Base-by-base conservation (phyloP, 495 filamentous ascomycete genomes). In the Daldinia bambusicola region DNA sequence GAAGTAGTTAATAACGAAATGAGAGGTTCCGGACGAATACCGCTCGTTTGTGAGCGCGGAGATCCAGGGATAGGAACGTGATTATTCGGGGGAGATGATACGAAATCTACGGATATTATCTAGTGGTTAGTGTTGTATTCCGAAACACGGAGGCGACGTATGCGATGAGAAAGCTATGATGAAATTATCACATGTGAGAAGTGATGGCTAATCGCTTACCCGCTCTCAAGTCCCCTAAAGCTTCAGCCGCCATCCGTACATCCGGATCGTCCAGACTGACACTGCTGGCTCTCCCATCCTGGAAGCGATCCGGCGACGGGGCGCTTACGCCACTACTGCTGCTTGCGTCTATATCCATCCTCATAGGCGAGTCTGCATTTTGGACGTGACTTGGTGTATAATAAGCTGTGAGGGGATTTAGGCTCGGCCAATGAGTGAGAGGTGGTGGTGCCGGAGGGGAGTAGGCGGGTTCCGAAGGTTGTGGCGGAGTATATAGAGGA, bases 241-340 rank as follows among this genome's bases (percentile, higher is more conserved):
- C 93, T 80, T 97, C 93, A 34, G 93, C 94, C 31, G 93, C 94
- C 75, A 90, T 83, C 32, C 89, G 84, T 34, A 91, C 89, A 67
- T 96, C 91, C 13, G 92, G 88, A 76, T 98, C 93, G 73, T 97
- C 93, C 70, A 95, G 88, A 52, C 89, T 93, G 20, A 89, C 84
- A 69, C 88, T 89, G 31, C 78, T 81, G 7, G 83, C 81, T 57
- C 80, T 75, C 13, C 75, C 74, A 58, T 80, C 73, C 62, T 79
- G 70, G 51, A 76, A 71, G 55, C 76, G 74, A 71, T 83, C 77
- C 3, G 81, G 79, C 41, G 83, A 84, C 16, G 81, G 77, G 22
- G 79, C 74, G 53, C 79, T 80, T 34, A 77, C 55, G 22, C 77
- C 79, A 60, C 79, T 80, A 66, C 71, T 78, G 59, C 79, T 79